Percentiles rank a stretch among this genome's conserved stretches.
phyloP scores from a whole-genome alignment of 202 grass and related monocot genomes.

The Dendrocalamus latiflorus region DNA sequence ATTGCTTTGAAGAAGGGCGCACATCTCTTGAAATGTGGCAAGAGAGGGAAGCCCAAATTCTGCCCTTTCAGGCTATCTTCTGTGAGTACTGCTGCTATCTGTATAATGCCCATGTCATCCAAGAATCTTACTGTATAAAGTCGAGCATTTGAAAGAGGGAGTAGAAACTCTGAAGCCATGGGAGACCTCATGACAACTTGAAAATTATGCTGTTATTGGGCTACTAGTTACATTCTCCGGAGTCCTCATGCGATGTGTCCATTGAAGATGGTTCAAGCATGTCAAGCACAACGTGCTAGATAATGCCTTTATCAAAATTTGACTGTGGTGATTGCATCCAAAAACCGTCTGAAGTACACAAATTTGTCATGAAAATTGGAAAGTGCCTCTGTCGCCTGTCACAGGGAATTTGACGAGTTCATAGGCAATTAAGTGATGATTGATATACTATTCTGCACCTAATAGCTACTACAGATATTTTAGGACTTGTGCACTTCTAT shows the following conservation, averaged over 20 bases:
- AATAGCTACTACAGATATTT: not conserved
- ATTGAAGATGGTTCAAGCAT: not conserved
- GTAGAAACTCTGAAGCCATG: not conserved
- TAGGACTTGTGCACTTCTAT: not conserved
- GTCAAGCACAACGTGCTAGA: not conserved
- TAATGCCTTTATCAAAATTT: not conserved
- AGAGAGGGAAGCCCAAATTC: slow-evolving; percentile 69
- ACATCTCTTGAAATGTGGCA: slow-evolving; percentile 60
- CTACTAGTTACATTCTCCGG: not conserved
- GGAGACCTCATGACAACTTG: not conserved
- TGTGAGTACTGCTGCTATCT: slow-evolving; percentile 23
- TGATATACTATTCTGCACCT: not conserved
- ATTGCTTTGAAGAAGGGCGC: slow-evolving; percentile 60
- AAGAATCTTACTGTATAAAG: slow-evolving; percentile 26
- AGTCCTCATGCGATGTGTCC: not conserved
- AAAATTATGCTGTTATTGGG: not conserved
- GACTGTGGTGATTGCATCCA: not conserved
- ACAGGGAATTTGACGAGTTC: not conserved
- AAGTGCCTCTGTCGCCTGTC: not conserved
- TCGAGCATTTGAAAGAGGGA: not conserved
- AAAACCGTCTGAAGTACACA: not conserved
- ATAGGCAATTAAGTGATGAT: not conserved
- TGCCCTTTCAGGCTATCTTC: slow-evolving; percentile 57
- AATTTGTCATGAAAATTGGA: not conserved
- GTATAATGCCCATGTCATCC: not conserved